phyloP scores from a whole-genome alignment of 2,329 filamentous ascomycete species.

The Pyricularia sp. region DNA sequence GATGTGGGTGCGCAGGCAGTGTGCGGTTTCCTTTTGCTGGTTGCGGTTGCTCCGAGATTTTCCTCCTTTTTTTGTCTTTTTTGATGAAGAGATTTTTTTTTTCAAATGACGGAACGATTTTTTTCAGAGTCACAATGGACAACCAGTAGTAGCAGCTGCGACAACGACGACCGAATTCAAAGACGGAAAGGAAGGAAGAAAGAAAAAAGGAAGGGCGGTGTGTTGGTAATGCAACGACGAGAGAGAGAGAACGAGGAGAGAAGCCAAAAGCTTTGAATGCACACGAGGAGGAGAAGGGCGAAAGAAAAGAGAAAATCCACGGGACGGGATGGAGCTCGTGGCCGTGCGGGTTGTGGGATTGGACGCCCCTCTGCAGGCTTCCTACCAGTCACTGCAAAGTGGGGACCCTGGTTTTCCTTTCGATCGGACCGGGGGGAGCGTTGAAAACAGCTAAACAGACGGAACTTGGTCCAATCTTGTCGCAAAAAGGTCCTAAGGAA shows the following conservation, averaged over 20 bases:
- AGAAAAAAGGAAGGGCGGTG: conserved; percentile 17
- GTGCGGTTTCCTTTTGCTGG: background rate
- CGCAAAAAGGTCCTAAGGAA: background rate
- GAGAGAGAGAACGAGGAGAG: conserved; percentile 19
- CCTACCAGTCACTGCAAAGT: background rate
- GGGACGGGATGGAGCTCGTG: background rate
- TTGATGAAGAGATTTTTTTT: conserved; percentile 16
- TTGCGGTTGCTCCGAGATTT: background rate
- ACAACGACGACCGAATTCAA: conserved; percentile 21
- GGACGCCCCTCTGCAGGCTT: background rate
- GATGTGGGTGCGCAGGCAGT: background rate
- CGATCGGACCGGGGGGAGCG: background rate
- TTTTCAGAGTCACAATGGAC: conserved; percentile 8
- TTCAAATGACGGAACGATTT: conserved; percentile 5
- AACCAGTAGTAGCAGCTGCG: conserved; percentile 12
- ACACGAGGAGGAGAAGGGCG: conserved; percentile 1
- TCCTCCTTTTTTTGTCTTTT: conserved; percentile 16
- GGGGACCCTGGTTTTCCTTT: background rate
- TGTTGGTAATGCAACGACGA: conserved; percentile 9
- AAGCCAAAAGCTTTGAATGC: conserved; percentile 14
- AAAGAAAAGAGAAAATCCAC: background rate
- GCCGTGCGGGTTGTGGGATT: background rate
- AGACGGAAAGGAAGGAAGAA: conserved; percentile 20
- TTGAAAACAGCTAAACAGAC: background rate
- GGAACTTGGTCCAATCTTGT: background rate